Conservation (phyloP, 2,329 filamentous ascomycete species). For the Colletotrichum neosansevieriae region DNA sequence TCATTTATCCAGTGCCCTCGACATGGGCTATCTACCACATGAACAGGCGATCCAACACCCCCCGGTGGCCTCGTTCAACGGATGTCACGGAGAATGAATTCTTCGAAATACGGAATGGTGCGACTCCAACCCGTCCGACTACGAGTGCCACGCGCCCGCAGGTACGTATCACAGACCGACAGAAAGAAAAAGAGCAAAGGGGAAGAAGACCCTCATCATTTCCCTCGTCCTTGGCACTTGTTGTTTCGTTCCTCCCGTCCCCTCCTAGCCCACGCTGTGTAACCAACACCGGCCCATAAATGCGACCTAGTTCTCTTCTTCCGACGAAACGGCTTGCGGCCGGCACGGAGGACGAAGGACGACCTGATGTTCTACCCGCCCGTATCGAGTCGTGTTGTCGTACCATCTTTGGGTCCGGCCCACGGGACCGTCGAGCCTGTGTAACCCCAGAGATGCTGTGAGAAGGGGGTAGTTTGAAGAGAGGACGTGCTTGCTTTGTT, state of each 20-base stretch:
- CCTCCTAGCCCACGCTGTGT: background rate
- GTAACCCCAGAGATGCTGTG: background rate
- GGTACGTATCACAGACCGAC: background rate
- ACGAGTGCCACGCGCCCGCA: slow-evolving; percentile 9
- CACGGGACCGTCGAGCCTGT: slow-evolving; percentile 12
- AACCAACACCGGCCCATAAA: slow-evolving; percentile 4
- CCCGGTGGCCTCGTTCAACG: background rate
- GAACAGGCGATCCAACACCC: no score
- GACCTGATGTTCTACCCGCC: background rate
- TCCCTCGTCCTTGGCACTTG: background rate
- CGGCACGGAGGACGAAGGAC: background rate
- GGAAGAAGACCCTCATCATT: background rate
- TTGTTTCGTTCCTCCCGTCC: background rate
- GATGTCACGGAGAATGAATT: slow-evolving; percentile 1
- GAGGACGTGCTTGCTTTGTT: background rate
- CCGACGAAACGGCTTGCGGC: slow-evolving; percentile 16
- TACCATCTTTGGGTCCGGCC: slow-evolving; percentile 17
- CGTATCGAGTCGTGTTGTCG: slow-evolving; percentile 24
- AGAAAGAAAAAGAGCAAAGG: background rate
- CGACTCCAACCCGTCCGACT: background rate
- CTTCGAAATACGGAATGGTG: background rate
- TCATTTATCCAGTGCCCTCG: background rate
- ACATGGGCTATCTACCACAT: background rate
- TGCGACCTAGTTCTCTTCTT: background rate
- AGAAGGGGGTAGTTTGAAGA: background rate